phyloP scores from a whole-genome alignment of 495 filamentous ascomycete species.

The Penicillium arizonense region DNA sequence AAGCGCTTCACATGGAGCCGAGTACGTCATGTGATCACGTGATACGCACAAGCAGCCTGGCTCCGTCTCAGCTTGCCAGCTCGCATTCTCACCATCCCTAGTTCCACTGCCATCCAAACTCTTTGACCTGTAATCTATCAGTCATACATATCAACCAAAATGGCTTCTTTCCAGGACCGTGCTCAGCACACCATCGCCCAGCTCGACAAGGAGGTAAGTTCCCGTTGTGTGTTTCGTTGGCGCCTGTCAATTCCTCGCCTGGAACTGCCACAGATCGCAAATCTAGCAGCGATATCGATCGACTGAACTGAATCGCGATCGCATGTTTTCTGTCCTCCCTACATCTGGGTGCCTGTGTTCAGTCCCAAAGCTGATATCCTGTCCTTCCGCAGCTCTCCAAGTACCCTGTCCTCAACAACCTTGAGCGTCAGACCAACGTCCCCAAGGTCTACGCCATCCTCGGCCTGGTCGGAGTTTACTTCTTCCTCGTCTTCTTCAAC shows the following conservation, averaged over 20 bases:
- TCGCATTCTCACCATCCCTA: conserved; percentile 31
- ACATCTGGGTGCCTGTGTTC: no score
- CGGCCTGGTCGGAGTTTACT: conserved; percentile 81
- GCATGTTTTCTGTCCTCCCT: neutral
- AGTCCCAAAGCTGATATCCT: conserved; percentile 10
- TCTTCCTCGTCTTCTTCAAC: conserved; percentile 99
- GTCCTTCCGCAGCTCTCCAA: conserved; percentile 74
- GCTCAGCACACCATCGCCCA: conserved; percentile 83
- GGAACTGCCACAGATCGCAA: conserved; percentile 8
- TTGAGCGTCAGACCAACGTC: conserved; percentile 91
- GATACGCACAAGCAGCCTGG: conserved; percentile 18
- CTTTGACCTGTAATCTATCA: conserved; percentile 3
- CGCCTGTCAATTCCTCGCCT: conserved; percentile 21
- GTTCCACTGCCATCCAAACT: conserved; percentile 13
- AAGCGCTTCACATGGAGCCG: conserved; percentile 4
- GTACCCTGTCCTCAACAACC: conserved; percentile 90
- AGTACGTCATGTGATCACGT: conserved; percentile 31
- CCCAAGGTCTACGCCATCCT: conserved; percentile 96
- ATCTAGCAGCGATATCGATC: neutral
- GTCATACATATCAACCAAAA: conserved; percentile 28
- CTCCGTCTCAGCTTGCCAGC: conserved; percentile 19
- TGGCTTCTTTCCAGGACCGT: conserved; percentile 84
- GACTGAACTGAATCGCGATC: neutral
- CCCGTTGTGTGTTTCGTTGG: conserved; percentile 28
- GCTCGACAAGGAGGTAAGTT: conserved; percentile 95